Percentiles rank a stretch among this genome's conserved stretches.
phyloP scores from a whole-genome alignment of 179 eudicot species.

The Carnegiea gigantea region DNA sequence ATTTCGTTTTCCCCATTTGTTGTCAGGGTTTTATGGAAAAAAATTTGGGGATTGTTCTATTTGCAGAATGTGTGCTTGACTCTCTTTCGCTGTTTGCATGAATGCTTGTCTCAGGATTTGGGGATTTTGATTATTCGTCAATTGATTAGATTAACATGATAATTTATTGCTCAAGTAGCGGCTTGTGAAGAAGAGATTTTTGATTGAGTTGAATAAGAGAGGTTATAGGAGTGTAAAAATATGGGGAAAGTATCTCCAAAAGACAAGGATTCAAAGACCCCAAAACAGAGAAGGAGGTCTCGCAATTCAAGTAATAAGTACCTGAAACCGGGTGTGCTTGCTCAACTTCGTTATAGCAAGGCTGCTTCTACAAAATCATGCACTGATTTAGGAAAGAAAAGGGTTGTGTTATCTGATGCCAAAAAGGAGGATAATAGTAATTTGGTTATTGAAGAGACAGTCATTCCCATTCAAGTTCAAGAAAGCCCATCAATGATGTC shows the following conservation, averaged over 20 bases:
- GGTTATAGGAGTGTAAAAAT: neutral
- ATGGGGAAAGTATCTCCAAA: slow-evolving; percentile 77
- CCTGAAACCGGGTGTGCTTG: slow-evolving; percentile 87
- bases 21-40: too few relatives aligned
- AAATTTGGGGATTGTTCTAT: too few relatives aligned
- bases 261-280: slow-evolving; percentile 51
- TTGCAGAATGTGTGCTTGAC: neutral
- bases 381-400: slow-evolving; percentile 84
- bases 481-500: slow-evolving; percentile 48
- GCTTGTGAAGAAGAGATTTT: slow-evolving; percentile 10
- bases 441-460: slow-evolving; percentile 26
- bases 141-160: slow-evolving; percentile 12
- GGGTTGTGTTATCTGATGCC: slow-evolving; percentile 53
- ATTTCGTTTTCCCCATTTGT: neutral
- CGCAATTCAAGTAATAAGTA: slow-evolving; percentile 52
- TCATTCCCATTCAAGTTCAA: slow-evolving; percentile 21
- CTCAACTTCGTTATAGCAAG: slow-evolving; percentile 71
- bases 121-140: slow-evolving; percentile 9
- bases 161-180: neutral
- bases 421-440: slow-evolving; percentile 32
- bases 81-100: neutral
- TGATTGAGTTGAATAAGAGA: slow-evolving; percentile 20
- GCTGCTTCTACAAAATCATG: slow-evolving; percentile 56
- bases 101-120: slow-evolving; percentile 21
- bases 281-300: slow-evolving; percentile 53